A percentile compares a stretch with the other conserved stretches of the same genome.
phyloP scores from a whole-genome alignment of 208 protist species.

The Lotmaria passim region DNA sequence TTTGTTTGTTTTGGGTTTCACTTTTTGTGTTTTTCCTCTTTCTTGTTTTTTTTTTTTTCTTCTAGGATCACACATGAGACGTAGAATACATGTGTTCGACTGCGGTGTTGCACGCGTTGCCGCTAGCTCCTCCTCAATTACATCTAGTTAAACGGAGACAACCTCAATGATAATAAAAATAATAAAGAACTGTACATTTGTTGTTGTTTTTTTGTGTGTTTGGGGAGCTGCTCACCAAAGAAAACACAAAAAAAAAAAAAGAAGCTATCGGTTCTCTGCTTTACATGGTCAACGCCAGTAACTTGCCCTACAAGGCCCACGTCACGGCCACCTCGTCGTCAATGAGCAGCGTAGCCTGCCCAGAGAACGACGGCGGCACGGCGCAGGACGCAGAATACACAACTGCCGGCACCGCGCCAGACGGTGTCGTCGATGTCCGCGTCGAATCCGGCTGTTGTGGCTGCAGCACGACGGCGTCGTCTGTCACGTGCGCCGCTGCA shows the following conservation, averaged over 20 bases:
- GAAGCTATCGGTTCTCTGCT: not conserved
- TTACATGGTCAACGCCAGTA: not conserved
- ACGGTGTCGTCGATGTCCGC: not conserved
- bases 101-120: no score
- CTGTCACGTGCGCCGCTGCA: not conserved
- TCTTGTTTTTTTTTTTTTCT: no score
- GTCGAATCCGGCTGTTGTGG: not conserved
- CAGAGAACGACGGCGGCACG: constrained; percentile 24
- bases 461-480: constrained; percentile 18
- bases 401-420: not conserved
- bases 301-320: constrained; percentile 15
- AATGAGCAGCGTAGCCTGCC: constrained; percentile 31
- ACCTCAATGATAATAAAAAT: no score
- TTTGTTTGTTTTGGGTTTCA: no score
- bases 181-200: no score
- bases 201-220: no score
- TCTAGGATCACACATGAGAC: no score
- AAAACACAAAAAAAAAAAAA: constrained; percentile 3
- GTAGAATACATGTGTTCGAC: no score
- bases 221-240: no score
- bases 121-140: no score
- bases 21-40: no score
- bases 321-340: constrained; percentile 35
- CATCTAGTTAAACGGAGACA: no score
- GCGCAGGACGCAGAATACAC: constrained; percentile 30